These are phyloP conservation scores for Venturia aucupariae DNA, from an alignment of 2,329 filamentous ascomycete genomes.

Conservation along the genomic window DNA sequence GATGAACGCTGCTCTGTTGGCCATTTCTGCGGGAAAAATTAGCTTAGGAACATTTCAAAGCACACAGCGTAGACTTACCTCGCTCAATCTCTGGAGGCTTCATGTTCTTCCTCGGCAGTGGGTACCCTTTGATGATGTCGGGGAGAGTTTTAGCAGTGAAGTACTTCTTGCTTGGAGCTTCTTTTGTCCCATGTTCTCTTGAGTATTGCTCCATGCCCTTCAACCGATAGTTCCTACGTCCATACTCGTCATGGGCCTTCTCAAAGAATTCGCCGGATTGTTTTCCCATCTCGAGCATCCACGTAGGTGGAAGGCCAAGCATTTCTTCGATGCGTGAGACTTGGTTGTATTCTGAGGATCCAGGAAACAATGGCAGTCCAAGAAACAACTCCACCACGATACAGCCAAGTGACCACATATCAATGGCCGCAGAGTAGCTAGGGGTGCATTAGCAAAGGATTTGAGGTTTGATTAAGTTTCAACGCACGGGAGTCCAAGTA, in stretches of 20 bases:
- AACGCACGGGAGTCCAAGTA: conserved; percentile 71
- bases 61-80: conserved; percentile 49
- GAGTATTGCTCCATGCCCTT: conserved; percentile 99
- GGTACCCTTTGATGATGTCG: conserved; percentile 95
- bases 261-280: conserved; percentile 97
- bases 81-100: conserved; percentile 92
- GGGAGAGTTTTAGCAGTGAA: conserved; percentile 90
- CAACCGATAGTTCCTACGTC: conserved; percentile 77
- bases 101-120: conserved; percentile 99
- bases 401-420: conserved; percentile 99
- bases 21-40: conserved; percentile 72
- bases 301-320: conserved; percentile 90
- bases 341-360: conserved; percentile 97
- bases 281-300: conserved; percentile 99
- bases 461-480: not conserved
- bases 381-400: conserved; percentile 97
- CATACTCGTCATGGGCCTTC: conserved; percentile 84
- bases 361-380: conserved; percentile 86
- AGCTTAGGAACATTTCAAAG: not conserved
- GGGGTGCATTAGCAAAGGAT: conserved; percentile 14
- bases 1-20: conserved; percentile 93
- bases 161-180: conserved; percentile 99
- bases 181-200: conserved; percentile 88
- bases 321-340: conserved; percentile 96
- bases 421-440: conserved; percentile 90